Percentiles rank a stretch among this genome's conserved stretches.
Evolutionary conservation across 208 protist genomes (phyloP).

Genomic region (Trypanosoma boissoni): DNA sequence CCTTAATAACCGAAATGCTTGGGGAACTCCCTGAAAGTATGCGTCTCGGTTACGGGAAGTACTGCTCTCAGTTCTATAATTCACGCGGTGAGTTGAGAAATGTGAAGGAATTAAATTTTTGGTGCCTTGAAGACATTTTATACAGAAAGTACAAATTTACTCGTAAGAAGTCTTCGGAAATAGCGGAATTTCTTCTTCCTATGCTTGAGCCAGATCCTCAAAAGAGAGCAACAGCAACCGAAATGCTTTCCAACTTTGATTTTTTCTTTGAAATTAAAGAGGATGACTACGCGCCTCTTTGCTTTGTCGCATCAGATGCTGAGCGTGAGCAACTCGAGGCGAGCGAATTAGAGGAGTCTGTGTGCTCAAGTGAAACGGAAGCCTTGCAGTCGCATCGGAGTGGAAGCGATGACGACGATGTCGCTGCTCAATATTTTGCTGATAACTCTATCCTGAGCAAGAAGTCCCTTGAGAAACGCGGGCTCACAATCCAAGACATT

Average conservation of each 20-base stretch:
- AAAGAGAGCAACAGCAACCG: conserved; percentile 78
- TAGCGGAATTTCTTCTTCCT: conserved; percentile 93
- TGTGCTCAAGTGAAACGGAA: conserved; percentile 21
- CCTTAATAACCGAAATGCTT: conserved; percentile 93
- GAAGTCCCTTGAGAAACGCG: conserved; percentile 48
- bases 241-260: conserved; percentile 79
- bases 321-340: conserved; percentile 22
- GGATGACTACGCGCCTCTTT: conserved; percentile 81
- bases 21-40: conserved; percentile 88
- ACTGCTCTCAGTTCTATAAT: conserved; percentile 84
- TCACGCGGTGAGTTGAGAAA: conserved; percentile 70
- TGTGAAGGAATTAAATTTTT: conserved; percentile 81
- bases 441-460: conserved; percentile 74
- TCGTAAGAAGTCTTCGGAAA: conserved; percentile 81
- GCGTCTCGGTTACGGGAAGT: conserved; percentile 74
- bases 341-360: conserved; percentile 13
- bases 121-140: conserved; percentile 86
- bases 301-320: conserved; percentile 47
- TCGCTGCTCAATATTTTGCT: conserved; percentile 44
- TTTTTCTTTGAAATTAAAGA: conserved; percentile 83
- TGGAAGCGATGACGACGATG: conserved; percentile 22
- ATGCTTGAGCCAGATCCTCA: conserved; percentile 93
- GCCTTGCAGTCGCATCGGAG: conserved; percentile 18
- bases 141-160: conserved; percentile 93
- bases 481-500: conserved; percentile 71